Evolutionary conservation across 139 green algal species (phyloP), one percentile per base, ranked within the genome.

Genomic region (Chlamydomonas asymmetrica): DNA sequence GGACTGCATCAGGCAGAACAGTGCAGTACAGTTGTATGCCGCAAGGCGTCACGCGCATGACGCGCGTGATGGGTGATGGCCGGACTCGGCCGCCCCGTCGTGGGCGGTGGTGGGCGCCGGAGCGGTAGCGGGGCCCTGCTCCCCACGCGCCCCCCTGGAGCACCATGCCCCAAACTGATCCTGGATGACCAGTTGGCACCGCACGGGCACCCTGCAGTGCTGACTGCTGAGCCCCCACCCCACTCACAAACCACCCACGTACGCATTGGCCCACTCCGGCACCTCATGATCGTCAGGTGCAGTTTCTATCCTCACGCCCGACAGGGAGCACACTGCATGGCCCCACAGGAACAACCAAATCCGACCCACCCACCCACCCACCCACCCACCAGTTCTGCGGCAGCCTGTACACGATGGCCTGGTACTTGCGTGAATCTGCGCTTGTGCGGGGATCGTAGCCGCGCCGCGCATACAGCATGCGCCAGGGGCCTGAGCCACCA

Each of bases 401-500:
- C 25, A 76, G 45, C 18, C 61, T 50, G 61, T 82, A 82, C 2
- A 60, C 27, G n/a, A 82, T 31, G 1, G 76, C 68, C 62, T 82
- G 76, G 69, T 74, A 78, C 20, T 48, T 48, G 4, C 69, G 63
- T 27, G 67, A 48, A 49, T 60, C 63, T 5, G 27, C 13, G 23
- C 69, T 40, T 10, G 38, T 4, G 0, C 76, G 68, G 0, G 76
- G 76, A 40, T 82, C 76, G 63, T 74, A 78, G 62, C 76, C 76
- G 27, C 76, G 69, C 13, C 68, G 76, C 27, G 78, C 62, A 49
- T 69, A 73, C 48, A 77, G 50, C 20, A 37, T 49, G 22, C 69
- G 69, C 76, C 76, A 82, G 29, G 76, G 76, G 22, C 76, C 76
- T 82, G 76, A 1, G 37, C 16, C 22, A 29, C 13, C 37, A 56